These are phyloP conservation scores for Eugenia klotzschiana DNA, from an alignment of 441 rosid species.

Conservation along the genomic window DNA sequence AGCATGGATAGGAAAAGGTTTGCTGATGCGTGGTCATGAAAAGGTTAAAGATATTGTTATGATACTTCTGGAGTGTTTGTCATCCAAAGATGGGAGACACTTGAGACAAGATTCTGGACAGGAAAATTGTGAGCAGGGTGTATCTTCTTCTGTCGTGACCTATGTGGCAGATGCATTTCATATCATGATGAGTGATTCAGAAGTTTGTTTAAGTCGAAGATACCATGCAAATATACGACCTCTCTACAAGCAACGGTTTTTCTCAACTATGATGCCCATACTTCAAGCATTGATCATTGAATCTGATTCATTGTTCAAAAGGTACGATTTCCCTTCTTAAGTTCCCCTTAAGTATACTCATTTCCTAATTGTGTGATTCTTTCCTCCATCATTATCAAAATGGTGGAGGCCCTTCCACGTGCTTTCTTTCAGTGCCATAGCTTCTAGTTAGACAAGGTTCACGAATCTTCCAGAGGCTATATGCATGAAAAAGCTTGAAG, in stretches of 20 bases:
- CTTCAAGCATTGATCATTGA: slow-evolving; percentile 48
- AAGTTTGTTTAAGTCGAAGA: slow-evolving; percentile 47
- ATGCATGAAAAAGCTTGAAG: not conserved
- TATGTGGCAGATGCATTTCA: slow-evolving; percentile 76
- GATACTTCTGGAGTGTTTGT: slow-evolving; percentile 45
- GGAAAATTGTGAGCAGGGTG: slow-evolving; percentile 11
- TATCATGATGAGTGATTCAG: slow-evolving; percentile 67
- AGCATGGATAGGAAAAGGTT: slow-evolving; percentile 91
- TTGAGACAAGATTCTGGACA: slow-evolving; percentile 5
- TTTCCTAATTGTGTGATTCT: not conserved
- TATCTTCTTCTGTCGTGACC: slow-evolving; percentile 31
- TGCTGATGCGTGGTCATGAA: slow-evolving; percentile 79
- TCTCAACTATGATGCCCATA: slow-evolving; percentile 52
- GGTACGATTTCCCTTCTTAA: slow-evolving; percentile 13
- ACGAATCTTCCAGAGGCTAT: not conserved
- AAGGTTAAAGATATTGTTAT: slow-evolving; percentile 50
- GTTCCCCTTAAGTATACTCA: not conserved
- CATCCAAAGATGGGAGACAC: slow-evolving; percentile 18
- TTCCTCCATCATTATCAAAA: not conserved
- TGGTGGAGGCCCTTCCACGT: not conserved
- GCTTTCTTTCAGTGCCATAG: not conserved
- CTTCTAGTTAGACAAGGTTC: not conserved
- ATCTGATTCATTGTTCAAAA: slow-evolving; percentile 29
- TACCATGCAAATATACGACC: slow-evolving; percentile 70
- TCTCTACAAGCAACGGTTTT: slow-evolving; percentile 84